Conservation (phyloP, 257 asterid species). For the Craterostigma plantagineum region DNA sequence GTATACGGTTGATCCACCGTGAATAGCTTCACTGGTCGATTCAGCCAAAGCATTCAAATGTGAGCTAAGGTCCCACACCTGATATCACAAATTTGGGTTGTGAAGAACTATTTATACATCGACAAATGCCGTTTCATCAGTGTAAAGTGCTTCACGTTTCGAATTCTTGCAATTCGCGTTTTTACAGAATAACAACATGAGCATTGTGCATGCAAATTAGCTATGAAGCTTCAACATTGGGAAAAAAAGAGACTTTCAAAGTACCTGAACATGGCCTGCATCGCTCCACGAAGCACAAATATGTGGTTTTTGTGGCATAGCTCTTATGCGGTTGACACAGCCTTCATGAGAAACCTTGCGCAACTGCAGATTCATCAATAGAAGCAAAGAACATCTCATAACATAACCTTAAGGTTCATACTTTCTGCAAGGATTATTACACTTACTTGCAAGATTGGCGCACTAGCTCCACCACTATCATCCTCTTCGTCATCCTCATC, state of each 20-base stretch:
- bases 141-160: no score
- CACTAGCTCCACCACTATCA: constrained; percentile 25
- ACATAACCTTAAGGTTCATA: not conserved
- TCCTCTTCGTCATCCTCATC: constrained; percentile 50
- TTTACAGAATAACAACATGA: no score
- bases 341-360: constrained; percentile 64
- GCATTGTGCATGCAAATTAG: no score
- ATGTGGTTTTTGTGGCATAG: constrained; percentile 78
- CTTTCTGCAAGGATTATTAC: not conserved
- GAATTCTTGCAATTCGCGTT: no score
- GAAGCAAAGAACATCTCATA: constrained; percentile 5
- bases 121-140: no score
- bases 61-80: constrained; percentile 93
- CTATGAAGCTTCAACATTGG: no score
- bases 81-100: constrained; percentile 3
- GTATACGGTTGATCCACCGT: constrained; percentile 22
- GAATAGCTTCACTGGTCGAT: constrained; percentile 24
- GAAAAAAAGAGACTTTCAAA: no score
- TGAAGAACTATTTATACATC: not conserved
- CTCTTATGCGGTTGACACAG: constrained; percentile 73
- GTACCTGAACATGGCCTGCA: constrained; percentile 76
- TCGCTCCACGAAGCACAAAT: constrained; percentile 94
- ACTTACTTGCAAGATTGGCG: constrained; percentile 57
- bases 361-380: constrained; percentile 25
- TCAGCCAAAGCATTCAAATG: constrained; percentile 56